Conservation (phyloP, 1,284 basidiomycete genomes). For the Heterobasidion irregulare region DNA sequence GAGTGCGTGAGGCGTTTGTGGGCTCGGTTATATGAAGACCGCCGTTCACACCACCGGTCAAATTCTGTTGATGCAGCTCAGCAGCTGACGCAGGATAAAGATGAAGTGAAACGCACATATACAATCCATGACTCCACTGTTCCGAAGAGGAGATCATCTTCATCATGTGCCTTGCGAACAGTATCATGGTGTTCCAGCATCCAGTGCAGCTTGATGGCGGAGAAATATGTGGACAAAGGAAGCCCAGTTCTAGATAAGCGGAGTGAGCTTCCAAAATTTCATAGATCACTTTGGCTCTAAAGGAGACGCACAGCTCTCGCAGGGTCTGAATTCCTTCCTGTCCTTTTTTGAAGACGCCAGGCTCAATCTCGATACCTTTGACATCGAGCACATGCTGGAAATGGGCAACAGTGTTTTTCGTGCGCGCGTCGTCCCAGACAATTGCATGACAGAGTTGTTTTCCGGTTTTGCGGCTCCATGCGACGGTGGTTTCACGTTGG, state of each 20-base stretch:
- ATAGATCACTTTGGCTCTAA: background rate
- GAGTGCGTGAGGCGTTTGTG: conserved; percentile 95
- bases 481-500: conserved; percentile 94
- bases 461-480: conserved; percentile 88
- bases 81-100: conserved; percentile 3
- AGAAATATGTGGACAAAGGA: conserved; percentile 95
- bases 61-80: conserved; percentile 44
- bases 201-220: conserved; percentile 93
- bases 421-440: conserved; percentile 95
- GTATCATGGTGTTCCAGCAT: conserved; percentile 88
- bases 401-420: conserved; percentile 75
- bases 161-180: conserved; percentile 75
- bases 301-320: conserved; percentile 53
- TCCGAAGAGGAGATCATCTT: conserved; percentile 83
- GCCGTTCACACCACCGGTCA: conserved; percentile 65
- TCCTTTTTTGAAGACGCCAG: conserved; percentile 65
- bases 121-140: conserved; percentile 96
- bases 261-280: conserved; percentile 7
- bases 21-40: conserved; percentile 89
- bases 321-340: conserved; percentile 60
- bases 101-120: conserved; percentile 50
- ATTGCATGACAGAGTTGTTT: conserved; percentile 86
- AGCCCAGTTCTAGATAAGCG: conserved; percentile 67
- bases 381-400: conserved; percentile 68
- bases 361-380: conserved; percentile 67